Conservation (phyloP, 2,329 filamentous ascomycete species). For the Curvularia spicifera region DNA sequence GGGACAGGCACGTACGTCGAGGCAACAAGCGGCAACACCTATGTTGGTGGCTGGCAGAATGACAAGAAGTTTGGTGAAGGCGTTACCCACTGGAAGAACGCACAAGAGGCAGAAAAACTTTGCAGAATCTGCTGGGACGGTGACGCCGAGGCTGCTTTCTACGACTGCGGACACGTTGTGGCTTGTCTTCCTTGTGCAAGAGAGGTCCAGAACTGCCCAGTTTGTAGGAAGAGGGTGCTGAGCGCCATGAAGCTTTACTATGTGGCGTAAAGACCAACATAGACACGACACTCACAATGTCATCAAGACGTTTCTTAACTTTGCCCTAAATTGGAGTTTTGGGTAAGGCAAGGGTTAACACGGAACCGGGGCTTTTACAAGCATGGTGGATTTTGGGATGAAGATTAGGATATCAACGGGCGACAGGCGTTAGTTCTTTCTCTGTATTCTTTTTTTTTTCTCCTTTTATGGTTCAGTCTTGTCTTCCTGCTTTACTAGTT, state of each 20-base stretch:
- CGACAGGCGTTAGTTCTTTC: background rate
- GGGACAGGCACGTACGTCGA: constrained; percentile 65
- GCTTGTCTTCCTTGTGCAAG: constrained; percentile 66
- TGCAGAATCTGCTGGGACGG: constrained; percentile 70
- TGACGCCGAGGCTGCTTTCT: constrained; percentile 65
- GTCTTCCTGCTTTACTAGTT: background rate
- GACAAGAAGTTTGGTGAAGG: constrained; percentile 67
- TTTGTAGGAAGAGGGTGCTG: constrained; percentile 64
- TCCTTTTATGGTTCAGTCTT: background rate
- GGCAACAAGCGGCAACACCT: constrained; percentile 64
- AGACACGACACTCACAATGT: too few species aligned
- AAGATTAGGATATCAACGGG: background rate
- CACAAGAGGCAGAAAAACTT: constrained; percentile 64
- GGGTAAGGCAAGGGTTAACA: background rate
- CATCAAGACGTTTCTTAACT: background rate
- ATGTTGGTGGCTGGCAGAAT: constrained; percentile 65
- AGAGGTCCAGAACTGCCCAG: constrained; percentile 65
- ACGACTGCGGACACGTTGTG: constrained; percentile 68
- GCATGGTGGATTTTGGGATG: background rate
- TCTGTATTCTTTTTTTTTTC: background rate
- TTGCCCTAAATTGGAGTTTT: background rate
- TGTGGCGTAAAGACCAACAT: constrained; percentile 33
- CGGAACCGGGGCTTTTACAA: background rate
- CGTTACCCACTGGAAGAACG: constrained; percentile 67
- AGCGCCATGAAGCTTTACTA: constrained; percentile 64